Evolutionary conservation across 2,329 filamentous ascomycete genomes (phyloP), one percentile per base, ranked within the genome.

Genomic region (Aureobasidium sp.): DNA sequence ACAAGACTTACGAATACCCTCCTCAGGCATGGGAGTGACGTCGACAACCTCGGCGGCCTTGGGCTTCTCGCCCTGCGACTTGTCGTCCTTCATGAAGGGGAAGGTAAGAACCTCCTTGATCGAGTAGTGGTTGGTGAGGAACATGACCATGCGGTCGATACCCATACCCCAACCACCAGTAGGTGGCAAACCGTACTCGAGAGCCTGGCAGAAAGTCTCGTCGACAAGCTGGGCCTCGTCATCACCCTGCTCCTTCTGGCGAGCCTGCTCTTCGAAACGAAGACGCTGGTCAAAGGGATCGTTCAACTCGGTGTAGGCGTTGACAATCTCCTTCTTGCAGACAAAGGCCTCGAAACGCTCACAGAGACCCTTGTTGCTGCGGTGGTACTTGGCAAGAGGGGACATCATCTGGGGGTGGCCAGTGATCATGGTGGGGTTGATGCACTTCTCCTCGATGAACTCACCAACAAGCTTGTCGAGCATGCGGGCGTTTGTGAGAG

Each of bases 331-430:
- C 84, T 94, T 95, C 82, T 91, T 95, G 81, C 88, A 91, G 49
- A 97, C 94, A 68, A 99, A 99, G 12, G 90, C 92, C 78, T 99
- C 94, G 75, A 97, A 97, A 61, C 94, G 89, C 81, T 99, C 94
- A 74, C 91, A 97, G 37, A 99, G 84, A 70, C 93, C 94, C 59
- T 87, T 83, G 65, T 85, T 84, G 50, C 81, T 78, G 67, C 94
- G 89, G 77, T 97, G 90, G 76, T 92, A 92, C 83, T 99, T 99
- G 80, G 94, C 94, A 19, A 99, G 82, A 9, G 94, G 94, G 17
- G 90, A 94, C 93, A 97, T 95, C 82, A 91, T 88, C 64, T 76
- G 75, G 12, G 77, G 86, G 76, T 96, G 90, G n/a, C 88, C 89
- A 7, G 82, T 87, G 74, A 95, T 94, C 78, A 94, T 94, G 47